A percentile compares a stretch with the other conserved stretches of the same genome.
phyloP scores from a whole-genome alignment of 1,284 basidiomycete genomes.

The Amylostereum chailletii region DNA sequence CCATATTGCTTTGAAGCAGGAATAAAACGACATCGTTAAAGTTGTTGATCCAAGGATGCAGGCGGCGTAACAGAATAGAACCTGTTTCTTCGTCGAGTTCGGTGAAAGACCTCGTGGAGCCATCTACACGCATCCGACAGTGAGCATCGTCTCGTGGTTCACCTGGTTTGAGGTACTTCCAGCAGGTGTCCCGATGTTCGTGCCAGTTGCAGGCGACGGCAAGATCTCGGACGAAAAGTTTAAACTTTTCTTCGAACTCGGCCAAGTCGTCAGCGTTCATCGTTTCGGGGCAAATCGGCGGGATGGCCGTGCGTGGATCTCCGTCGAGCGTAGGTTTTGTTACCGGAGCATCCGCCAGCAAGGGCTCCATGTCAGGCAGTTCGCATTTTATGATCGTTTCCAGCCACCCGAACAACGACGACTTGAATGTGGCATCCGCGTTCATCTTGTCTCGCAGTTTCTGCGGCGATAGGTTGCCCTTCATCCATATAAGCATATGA shows the following conservation, averaged over 20 bases:
- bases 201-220: slow-evolving; percentile 4
- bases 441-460: slow-evolving; percentile 6
- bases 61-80: slow-evolving; percentile 3
- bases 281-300: background rate
- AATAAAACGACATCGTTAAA: slow-evolving; percentile 9
- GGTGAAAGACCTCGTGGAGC: background rate
- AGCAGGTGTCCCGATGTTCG: slow-evolving; percentile 4
- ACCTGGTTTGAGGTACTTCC: slow-evolving; percentile 4
- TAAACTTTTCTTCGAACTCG: background rate
- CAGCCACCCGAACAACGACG: slow-evolving; percentile 9
- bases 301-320: background rate
- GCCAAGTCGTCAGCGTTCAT: background rate
- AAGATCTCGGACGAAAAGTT: background rate
- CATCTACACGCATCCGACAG: slow-evolving; percentile 10
- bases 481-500: slow-evolving; percentile 19
- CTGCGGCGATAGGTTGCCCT: slow-evolving; percentile 10
- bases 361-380: slow-evolving; percentile 1
- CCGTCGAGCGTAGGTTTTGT: background rate
- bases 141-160: slow-evolving; percentile 3
- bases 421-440: background rate
- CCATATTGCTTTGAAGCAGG: slow-evolving; percentile 21
- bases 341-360: background rate
- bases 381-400: slow-evolving; percentile 9
- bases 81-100: slow-evolving; percentile 3
- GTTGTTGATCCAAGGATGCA: slow-evolving; percentile 9